Evolutionary conservation across 2,329 filamentous ascomycete species (phyloP).

Genomic region (Xylariaceae sp.): DNA sequence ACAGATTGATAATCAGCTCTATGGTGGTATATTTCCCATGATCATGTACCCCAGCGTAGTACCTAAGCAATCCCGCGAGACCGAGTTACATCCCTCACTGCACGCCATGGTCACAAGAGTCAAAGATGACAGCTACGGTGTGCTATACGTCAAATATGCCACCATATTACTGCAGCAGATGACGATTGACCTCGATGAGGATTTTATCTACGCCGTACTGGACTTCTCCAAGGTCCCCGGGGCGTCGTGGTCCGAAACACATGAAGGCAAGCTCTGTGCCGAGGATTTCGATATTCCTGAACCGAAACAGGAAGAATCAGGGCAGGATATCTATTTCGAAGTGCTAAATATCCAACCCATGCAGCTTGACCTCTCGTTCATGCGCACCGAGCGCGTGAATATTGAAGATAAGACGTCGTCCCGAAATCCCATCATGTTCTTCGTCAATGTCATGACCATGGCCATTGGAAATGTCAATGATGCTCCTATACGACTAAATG

Average conservation of each 20-base stretch:
- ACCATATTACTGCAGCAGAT: constrained; percentile 92
- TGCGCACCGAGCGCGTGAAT: constrained; percentile 93
- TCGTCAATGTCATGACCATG: constrained; percentile 98
- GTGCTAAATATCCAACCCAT: constrained; percentile 95
- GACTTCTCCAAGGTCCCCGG: constrained; percentile 94
- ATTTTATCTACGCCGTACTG: constrained; percentile 93
- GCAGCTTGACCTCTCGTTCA: constrained; percentile 95
- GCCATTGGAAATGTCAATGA: constrained; percentile 99
- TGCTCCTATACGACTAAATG: constrained; percentile 88
- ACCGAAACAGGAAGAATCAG: constrained; percentile 75
- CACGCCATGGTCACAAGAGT: constrained; percentile 88
- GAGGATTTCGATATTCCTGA: constrained; percentile 89
- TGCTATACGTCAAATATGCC: constrained; percentile 97
- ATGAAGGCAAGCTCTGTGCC: constrained; percentile 82
- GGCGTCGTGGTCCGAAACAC: constrained; percentile 73
- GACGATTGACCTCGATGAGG: constrained; percentile 95
- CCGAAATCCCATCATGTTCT: constrained; percentile 95
- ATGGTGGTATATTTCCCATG: constrained; percentile 97
- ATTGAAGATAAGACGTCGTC: constrained; percentile 90
- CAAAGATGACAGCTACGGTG: constrained; percentile 97
- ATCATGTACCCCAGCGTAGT: constrained; percentile 96
- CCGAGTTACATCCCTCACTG: constrained; percentile 91
- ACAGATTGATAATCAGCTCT: constrained; percentile 96
- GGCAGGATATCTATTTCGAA: constrained; percentile 97
- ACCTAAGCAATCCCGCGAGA: constrained; percentile 92